A percentile compares a stretch with the other conserved stretches of the same genome.
Evolutionary conservation across 352 stramenopile genomes (phyloP).

Genomic region (Phytophthora brassicae): DNA sequence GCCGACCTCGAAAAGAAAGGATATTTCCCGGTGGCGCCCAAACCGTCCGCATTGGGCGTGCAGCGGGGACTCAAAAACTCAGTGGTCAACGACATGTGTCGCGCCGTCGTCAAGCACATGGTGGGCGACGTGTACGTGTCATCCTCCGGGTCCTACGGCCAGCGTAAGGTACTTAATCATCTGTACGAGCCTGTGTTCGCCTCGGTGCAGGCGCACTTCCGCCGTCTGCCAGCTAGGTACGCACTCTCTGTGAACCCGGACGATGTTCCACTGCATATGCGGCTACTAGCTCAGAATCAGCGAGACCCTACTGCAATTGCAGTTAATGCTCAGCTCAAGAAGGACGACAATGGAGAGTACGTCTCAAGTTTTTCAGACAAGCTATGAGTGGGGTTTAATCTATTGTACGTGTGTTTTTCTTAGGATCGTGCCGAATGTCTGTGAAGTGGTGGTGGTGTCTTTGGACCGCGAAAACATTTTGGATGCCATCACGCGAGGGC

Average conservation of each 20-base stretch:
- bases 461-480: constrained; percentile 77
- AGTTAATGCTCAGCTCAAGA: constrained; percentile 83
- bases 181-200: constrained; percentile 86
- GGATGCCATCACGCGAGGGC: constrained; percentile 75
- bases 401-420: constrained; percentile 9
- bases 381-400: background rate
- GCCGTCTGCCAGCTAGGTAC: constrained; percentile 78
- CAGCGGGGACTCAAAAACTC: constrained; percentile 84
- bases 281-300: constrained; percentile 78
- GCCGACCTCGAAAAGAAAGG: constrained; percentile 85
- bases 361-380: constrained; percentile 18
- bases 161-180: constrained; percentile 84
- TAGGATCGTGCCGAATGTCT: constrained; percentile 77
- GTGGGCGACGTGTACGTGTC: constrained; percentile 85
- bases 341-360: constrained; percentile 87
- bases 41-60: constrained; percentile 75
- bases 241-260: constrained; percentile 84
- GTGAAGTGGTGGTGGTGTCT: constrained; percentile 83
- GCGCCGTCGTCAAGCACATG: constrained; percentile 88
- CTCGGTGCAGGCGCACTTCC: constrained; percentile 83
- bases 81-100: constrained; percentile 89
- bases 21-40: constrained; percentile 78
- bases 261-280: constrained; percentile 88
- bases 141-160: constrained; percentile 59
- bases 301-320: constrained; percentile 79